These are phyloP conservation scores for Spathaspora gorwiae DNA, from an alignment of 805 yeast genomes.

Conservation along the genomic window DNA sequence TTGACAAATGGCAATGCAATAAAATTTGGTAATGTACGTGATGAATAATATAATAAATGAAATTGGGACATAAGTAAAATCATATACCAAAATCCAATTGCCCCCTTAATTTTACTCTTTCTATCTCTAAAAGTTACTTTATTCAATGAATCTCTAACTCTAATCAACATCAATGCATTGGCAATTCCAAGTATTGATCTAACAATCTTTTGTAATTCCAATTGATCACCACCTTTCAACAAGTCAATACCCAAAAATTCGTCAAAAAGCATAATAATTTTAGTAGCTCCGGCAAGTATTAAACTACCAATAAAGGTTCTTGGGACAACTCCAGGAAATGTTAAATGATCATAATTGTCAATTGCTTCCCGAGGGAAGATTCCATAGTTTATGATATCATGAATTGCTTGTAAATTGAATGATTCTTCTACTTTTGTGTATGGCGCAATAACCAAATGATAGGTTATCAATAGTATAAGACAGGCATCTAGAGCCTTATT, in stretches of 20 bases:
- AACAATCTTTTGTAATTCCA: slow-evolving; percentile 48
- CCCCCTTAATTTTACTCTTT: slow-evolving; percentile 12
- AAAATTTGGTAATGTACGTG: slow-evolving; percentile 86
- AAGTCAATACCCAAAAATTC: slow-evolving; percentile 18
- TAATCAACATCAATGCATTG: slow-evolving; percentile 52
- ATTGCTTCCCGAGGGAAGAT: slow-evolving; percentile 23
- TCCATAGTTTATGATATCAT: slow-evolving; percentile 73
- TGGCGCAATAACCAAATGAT: slow-evolving; percentile 60
- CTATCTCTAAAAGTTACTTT: slow-evolving; percentile 18
- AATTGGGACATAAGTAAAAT: slow-evolving; percentile 64
- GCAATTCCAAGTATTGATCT: slow-evolving; percentile 60
- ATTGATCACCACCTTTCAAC: slow-evolving; percentile 20
- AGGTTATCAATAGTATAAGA: slow-evolving; percentile 43
- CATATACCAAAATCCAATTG: slow-evolving; percentile 53
- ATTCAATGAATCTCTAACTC: slow-evolving; percentile 39
- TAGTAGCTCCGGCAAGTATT: slow-evolving; percentile 44
- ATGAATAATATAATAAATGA: slow-evolving; percentile 74
- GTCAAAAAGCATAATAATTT: slow-evolving; percentile 23
- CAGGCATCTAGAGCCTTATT: slow-evolving; percentile 18
- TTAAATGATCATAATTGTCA: slow-evolving; percentile 62
- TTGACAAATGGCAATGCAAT: slow-evolving; percentile 72
- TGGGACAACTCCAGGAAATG: slow-evolving; percentile 88
- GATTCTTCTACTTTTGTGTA: slow-evolving; percentile 93
- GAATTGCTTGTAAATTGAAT: slow-evolving; percentile 83
- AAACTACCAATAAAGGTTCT: slow-evolving; percentile 76